Evolutionary conservation across 176 grass and related monocot genomes (phyloP), one percentile per base, ranked within the genome.

Genomic region (Zizania latifolia): DNA sequence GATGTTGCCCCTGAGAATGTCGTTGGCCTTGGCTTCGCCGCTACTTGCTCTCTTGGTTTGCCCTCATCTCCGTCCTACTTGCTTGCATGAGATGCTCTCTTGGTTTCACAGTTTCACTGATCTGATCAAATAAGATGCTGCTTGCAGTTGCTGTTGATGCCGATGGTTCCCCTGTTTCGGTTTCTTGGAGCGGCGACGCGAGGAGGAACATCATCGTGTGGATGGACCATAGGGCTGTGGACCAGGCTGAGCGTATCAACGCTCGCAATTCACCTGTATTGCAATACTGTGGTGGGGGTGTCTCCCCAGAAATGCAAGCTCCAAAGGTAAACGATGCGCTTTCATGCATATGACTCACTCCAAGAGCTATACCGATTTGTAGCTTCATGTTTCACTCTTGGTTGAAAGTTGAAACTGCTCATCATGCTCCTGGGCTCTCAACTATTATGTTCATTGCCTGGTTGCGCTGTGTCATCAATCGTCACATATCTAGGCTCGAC

Each of bases 251-350:
- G 58, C 65, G 84, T 81, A 94, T 98, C 55, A 98, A 98, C 54
- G 83, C 84, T 65, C 39, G 58, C 67, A 92, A 94, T 75, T 98
- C 91, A 4, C 81, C 91, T 17, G 91, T 94, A 62, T 78, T 98
- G 46, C 91, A 92, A 81, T 98, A 93, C 75, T 94, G 91, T 16
- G 94, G 94, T 48, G 94, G 94, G 23, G 82, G 82, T 55, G 83
- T 98, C 38, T 94, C 91, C 38, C 91, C 94, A 65, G 94, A 98
- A 89, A 98, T 98, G 94, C 91, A 98, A 81, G 81, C 94, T 48
- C 94, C 94, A 58, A 98, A 98, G 91, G 94, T 98, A 81, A 35
- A n/a, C n/a, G n/a, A n/a, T n/a, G n/a, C n/a, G n/a, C n/a, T n/a
- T n/a, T n/a, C n/a, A 12, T 21, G 16, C 16, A 12, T 64, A 17